Evolutionary conservation across 192 early-diverging fungal species (phyloP).

Genomic region (Neocallimastix lanati): DNA sequence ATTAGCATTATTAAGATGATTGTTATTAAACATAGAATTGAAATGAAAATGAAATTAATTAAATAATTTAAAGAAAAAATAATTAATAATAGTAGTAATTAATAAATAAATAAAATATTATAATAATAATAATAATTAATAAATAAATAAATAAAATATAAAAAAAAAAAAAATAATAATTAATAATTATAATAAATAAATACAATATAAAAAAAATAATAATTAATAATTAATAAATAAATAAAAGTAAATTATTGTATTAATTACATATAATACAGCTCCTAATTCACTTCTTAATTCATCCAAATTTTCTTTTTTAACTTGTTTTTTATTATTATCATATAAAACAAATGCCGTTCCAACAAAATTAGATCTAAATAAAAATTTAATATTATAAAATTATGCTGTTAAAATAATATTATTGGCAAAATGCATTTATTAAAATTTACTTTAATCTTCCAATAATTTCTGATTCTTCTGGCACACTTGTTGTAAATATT

Average conservation of each 20-base stretch:
- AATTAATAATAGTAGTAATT: too few species aligned
- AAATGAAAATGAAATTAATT: too few species aligned
- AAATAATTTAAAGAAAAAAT: too few species aligned
- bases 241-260: too few species aligned
- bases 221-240: not conserved
- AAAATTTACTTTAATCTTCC: not conserved
- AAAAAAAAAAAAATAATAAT: not conserved
- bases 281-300: conserved; percentile 47
- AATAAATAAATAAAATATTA: not conserved
- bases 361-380: conserved; percentile 55
- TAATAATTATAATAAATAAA: too few species aligned
- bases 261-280: conserved; percentile 58
- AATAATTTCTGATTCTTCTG: not conserved
- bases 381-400: too few species aligned
- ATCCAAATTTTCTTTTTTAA: conserved; percentile 4
- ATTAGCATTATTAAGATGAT: too few species aligned
- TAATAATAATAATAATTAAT: too few species aligned
- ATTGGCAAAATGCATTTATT: too few species aligned
- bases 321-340: conserved; percentile 27
- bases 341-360: conserved; percentile 70
- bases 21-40: too few species aligned
- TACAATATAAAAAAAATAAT: not conserved
- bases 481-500: not conserved
- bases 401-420: too few species aligned
- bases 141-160: not conserved